Evolutionary conservation across 2,329 filamentous ascomycete species (phyloP).

Genomic region (Microsporum ferrugineum): DNA sequence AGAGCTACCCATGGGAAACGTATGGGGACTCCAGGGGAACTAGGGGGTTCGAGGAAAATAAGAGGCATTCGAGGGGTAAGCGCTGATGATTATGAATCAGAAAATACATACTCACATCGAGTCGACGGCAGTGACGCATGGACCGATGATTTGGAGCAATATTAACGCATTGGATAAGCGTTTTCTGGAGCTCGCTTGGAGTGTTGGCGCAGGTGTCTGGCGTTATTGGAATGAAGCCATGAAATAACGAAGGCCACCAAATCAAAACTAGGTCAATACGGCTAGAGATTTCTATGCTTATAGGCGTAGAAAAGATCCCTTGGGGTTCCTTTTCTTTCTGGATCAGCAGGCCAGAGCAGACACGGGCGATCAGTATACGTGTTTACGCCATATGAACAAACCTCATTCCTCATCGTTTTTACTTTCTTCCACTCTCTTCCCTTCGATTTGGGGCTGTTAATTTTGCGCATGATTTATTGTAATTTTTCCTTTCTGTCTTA

Average conservation of each 20-base stretch:
- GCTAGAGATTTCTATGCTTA: neutral
- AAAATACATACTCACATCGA: conserved; percentile 35
- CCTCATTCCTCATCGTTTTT: neutral
- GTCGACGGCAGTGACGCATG: conserved; percentile 44
- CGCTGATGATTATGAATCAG: conserved; percentile 29
- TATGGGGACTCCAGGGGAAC: conserved; percentile 33
- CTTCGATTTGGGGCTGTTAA: neutral
- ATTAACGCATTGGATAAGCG: conserved; percentile 18
- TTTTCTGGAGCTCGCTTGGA: neutral
- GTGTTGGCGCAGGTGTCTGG: neutral
- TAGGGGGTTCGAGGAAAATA: conserved; percentile 29
- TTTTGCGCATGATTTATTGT: neutral
- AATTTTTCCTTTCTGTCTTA: neutral
- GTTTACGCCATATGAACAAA: neutral
- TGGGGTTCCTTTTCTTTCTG: neutral
- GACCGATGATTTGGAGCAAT: conserved; percentile 41
- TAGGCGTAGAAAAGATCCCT: neutral
- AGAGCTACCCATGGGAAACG: conserved; percentile 58
- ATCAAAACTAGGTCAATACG: neutral
- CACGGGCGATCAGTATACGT: neutral
- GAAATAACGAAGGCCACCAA: neutral
- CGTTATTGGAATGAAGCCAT: neutral
- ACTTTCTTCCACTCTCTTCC: neutral
- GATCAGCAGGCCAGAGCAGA: neutral
- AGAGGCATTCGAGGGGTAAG: conserved; percentile 40